These are phyloP conservation scores for Zea mays DNA, from an alignment of 176 grass and related monocot genomes.

Conservation along the genomic window DNA sequence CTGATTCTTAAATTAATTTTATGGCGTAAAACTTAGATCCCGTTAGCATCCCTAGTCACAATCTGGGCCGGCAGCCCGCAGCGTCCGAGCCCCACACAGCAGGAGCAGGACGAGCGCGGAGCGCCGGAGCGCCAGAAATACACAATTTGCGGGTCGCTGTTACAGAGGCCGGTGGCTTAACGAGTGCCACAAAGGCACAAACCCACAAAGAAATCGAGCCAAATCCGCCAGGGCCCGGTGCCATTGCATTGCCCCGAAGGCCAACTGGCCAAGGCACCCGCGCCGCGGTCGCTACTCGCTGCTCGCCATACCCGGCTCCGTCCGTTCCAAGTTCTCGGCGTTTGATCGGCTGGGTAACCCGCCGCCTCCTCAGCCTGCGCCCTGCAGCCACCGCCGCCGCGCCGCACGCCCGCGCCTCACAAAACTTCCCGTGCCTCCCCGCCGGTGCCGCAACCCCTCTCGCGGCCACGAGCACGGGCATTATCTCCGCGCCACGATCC, in stretches of 20 bases:
- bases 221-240: too few relatives aligned
- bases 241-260: not conserved
- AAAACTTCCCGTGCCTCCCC: not conserved
- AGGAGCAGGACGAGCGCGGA: too few relatives aligned
- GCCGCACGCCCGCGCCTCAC: slow-evolving; percentile 13
- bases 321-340: not conserved
- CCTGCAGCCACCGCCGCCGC: not conserved
- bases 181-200: not conserved
- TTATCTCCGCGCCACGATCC: slow-evolving; percentile 23
- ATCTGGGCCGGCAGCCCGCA: too few relatives aligned
- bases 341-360: not conserved
- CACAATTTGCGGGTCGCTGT: not conserved
- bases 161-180: not conserved
- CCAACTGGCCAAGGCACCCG: not conserved
- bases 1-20: too few relatives aligned
- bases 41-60: too few relatives aligned
- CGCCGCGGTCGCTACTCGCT: not conserved
- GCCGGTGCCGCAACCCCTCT: not conserved
- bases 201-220: not conserved
- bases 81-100: too few relatives aligned
- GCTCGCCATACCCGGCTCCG: not conserved
- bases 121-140: too few relatives aligned
- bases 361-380: not conserved
- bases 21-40: too few relatives aligned
- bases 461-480: not conserved